These are phyloP conservation scores for Parathielavia hyrcaniae DNA, from an alignment of 495 filamentous ascomycete species.

Conservation along the genomic window DNA sequence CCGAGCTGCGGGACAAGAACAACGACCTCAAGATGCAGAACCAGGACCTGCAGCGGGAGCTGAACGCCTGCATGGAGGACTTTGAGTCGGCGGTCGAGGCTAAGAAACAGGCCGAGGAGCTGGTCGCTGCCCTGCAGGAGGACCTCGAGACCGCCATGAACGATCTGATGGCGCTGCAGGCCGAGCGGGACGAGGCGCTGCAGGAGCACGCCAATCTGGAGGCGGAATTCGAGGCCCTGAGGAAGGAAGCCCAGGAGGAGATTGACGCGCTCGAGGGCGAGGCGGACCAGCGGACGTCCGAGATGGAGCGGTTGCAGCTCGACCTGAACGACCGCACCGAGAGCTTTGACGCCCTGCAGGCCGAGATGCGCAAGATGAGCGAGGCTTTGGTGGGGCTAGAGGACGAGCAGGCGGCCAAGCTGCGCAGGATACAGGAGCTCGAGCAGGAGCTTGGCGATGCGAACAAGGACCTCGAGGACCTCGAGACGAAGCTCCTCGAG, in stretches of 20 bases:
- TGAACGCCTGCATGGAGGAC: constrained; percentile 61
- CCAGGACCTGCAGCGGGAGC: constrained; percentile 67
- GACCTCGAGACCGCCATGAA: constrained; percentile 70
- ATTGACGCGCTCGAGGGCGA: constrained; percentile 78
- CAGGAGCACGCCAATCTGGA: constrained; percentile 73
- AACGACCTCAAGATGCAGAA: constrained; percentile 79
- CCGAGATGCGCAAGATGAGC: constrained; percentile 84
- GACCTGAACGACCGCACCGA: constrained; percentile 69
- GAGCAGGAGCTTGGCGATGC: constrained; percentile 69
- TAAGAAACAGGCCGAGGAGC: constrained; percentile 53
- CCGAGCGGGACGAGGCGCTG: constrained; percentile 80
- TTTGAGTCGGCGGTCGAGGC: constrained; percentile 55
- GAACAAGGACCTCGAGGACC: constrained; percentile 67
- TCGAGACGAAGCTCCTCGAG: constrained; percentile 70
- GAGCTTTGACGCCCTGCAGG: constrained; percentile 75
- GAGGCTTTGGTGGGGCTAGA: constrained; percentile 79
- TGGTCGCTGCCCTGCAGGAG: constrained; percentile 59
- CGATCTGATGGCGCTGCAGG: constrained; percentile 74
- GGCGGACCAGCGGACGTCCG: constrained; percentile 62
- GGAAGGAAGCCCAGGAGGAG: constrained; percentile 74
- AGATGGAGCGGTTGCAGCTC: constrained; percentile 62
- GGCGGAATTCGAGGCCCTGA: constrained; percentile 68
- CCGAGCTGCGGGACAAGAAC: constrained; percentile 76
- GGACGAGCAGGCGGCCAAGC: constrained; percentile 69
- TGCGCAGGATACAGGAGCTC: constrained; percentile 58